Base-by-base conservation (phyloP, 306 rosid genomes). In the Citrullus mucosospermus region DNA sequence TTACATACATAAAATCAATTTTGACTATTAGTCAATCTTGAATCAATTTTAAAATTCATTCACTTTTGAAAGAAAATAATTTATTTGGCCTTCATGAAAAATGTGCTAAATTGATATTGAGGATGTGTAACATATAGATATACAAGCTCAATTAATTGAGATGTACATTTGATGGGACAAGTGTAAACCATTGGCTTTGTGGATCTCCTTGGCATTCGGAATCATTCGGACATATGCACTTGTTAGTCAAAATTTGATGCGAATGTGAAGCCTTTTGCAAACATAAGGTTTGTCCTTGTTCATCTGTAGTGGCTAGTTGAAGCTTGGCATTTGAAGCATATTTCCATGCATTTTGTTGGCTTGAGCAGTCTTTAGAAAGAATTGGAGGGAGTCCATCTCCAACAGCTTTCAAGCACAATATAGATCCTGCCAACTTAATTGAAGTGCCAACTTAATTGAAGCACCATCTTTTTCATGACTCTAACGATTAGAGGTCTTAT, bases 281-380 rank as follows among this genome's bases (percentile, higher is more conserved):
- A 78, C 89, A 87, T 60, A 83, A 28, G 8, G 32, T 25, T 2
- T 75, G 36, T 17, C 85, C 79, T 1, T 43, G 48, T 59, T 55
- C 63, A 13, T 76, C 67, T 6, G 6, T 15, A 71, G 85, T 59
- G 48, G 88, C 84, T 8, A 85, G 57, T 69, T 82, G 89, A 84
- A 88, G 89, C 55, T 71, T 62, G 53, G 80, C 18, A 62, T 12
- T 15, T 38, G 85, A 84, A 57, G 80, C 79, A 32, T 58, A 28
- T 46, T 16, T 86, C 85, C 90, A 86, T 10, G 79, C 14, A 80
- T 83, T 84, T 20, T 81, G 67, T 46, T 25, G 72, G 3, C 85
- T 77, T 75, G 77, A 62, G 63, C 87, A 86, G 50, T 88, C 79
- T 16, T 51, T 0, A 0, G 88, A 83, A 58, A 86, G 66, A 9